phyloP scores from a whole-genome alignment of 179 eudicot genomes.

The Vitellaria paradoxa region DNA sequence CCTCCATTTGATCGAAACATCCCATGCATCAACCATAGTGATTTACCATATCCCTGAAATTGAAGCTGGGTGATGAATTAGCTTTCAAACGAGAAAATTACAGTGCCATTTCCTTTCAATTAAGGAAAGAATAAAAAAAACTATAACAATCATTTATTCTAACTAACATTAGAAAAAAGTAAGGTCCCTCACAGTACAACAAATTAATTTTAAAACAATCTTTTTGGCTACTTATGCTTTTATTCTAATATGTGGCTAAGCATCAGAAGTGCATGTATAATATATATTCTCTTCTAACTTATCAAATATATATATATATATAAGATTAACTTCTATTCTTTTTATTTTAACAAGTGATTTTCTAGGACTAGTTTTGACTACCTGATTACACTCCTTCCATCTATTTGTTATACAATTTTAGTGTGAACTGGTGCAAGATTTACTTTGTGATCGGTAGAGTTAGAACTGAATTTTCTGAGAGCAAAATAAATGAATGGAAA shows the following conservation, averaged over 20 bases:
- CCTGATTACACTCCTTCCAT: neutral
- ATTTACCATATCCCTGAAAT: slow-evolving; percentile 76
- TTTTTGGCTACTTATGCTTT: neutral
- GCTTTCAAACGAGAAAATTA: neutral
- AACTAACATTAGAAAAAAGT: neutral
- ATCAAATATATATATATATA: too few relatives aligned
- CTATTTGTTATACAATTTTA: neutral
- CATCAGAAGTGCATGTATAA: neutral
- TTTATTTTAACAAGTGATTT: neutral
- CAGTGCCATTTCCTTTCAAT: neutral
- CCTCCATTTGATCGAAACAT: slow-evolving; percentile 87
- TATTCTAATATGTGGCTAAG: neutral
- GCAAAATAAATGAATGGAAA: too few relatives aligned
- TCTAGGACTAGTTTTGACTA: neutral
- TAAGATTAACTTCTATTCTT: neutral
- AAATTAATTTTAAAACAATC: neutral
- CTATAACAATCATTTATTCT: neutral
- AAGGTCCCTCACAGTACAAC: neutral
- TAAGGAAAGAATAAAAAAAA: neutral
- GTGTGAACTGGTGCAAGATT: neutral
- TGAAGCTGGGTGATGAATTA: slow-evolving; percentile 3
- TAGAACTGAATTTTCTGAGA: neutral
- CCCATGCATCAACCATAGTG: slow-evolving; percentile 93
- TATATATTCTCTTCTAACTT: too few relatives aligned
- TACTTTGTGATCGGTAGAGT: neutral